Evolutionary conservation across 2,329 filamentous ascomycete genomes (phyloP).

Genomic region (Botrytis fragariae): DNA sequence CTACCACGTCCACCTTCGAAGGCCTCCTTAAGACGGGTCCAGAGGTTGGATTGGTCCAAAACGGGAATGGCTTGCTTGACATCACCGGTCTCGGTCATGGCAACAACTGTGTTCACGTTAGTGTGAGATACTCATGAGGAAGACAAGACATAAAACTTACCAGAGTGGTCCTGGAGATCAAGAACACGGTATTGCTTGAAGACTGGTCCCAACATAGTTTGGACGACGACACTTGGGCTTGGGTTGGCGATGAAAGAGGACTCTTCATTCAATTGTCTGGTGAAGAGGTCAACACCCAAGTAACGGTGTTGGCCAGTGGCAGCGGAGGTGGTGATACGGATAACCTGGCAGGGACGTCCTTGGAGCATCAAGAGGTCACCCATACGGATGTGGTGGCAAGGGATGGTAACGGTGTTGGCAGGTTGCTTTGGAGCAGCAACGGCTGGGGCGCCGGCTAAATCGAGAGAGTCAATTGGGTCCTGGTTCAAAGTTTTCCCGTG

Average conservation of each 20-base stretch:
- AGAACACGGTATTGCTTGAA: conserved; percentile 99
- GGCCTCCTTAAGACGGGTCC: conserved; percentile 72
- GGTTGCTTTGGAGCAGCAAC: conserved; percentile 31
- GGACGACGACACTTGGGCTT: conserved; percentile 90
- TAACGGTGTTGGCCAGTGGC: conserved; percentile 99
- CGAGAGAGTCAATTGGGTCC: conserved; percentile 22
- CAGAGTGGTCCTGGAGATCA: conserved; percentile 82
- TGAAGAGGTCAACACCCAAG: conserved; percentile 99
- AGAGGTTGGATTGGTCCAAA: conserved; percentile 91
- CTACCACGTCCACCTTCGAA: conserved; percentile 92
- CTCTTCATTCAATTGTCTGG: conserved; percentile 99
- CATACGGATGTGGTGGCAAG: conserved; percentile 99
- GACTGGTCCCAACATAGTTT: conserved; percentile 98
- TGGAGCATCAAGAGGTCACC: conserved; percentile 98
- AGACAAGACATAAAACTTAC: conserved; percentile 42
- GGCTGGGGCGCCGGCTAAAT: conserved; percentile 21
- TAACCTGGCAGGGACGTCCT: conserved; percentile 98
- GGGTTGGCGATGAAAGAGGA: conserved; percentile 97
- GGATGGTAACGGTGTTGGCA: conserved; percentile 92
- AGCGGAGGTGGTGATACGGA: conserved; percentile 96
- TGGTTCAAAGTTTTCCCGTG: conserved; percentile 12
- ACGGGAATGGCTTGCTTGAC: conserved; percentile 95
- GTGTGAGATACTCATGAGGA: not conserved
- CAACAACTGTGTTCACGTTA: conserved; percentile 58
- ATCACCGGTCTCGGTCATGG: conserved; percentile 97